Evolutionary conservation across 2,329 filamentous ascomycete species (phyloP).

Genomic region (Kalaharituber pfeilii): DNA sequence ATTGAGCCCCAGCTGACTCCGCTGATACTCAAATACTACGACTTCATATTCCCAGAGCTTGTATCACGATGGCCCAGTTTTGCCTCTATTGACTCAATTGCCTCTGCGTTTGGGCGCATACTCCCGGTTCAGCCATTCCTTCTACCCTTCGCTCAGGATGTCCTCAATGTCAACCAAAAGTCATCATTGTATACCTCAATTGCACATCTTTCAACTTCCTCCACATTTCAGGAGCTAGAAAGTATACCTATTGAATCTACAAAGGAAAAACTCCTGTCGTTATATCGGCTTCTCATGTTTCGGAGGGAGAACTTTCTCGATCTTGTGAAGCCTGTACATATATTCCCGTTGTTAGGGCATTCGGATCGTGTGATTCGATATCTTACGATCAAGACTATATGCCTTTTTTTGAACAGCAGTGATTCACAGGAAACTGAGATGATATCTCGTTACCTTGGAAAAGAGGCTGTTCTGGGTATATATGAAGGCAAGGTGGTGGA

Average conservation of each 20-base stretch:
- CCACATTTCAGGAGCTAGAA: slow-evolving; percentile 23
- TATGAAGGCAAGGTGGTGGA: slow-evolving; percentile 66
- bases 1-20: slow-evolving; percentile 18
- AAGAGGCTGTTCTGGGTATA: slow-evolving; percentile 44
- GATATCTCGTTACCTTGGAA: slow-evolving; percentile 38
- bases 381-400: slow-evolving; percentile 65
- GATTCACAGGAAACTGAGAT: slow-evolving; percentile 62
- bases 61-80: slow-evolving; percentile 23
- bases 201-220: slow-evolving; percentile 19
- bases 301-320: slow-evolving; percentile 12
- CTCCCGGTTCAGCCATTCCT: slow-evolving; percentile 70
- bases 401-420: slow-evolving; percentile 58
- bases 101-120: slow-evolving; percentile 61
- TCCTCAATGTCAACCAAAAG: slow-evolving; percentile 19
- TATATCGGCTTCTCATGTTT: slow-evolving; percentile 16
- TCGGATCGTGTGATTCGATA: slow-evolving; percentile 48
- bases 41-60: slow-evolving; percentile 20
- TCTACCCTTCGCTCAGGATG: slow-evolving; percentile 49
- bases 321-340: slow-evolving; percentile 8
- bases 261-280: slow-evolving; percentile 7
- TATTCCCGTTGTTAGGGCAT: slow-evolving; percentile 25
- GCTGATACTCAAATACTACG: slow-evolving; percentile 17
- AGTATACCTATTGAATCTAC: neutral
- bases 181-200: slow-evolving; percentile 6
- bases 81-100: slow-evolving; percentile 29